Conservation (phyloP, 768 basidiomycete species). For the Lactarius pseudohatsudake region DNA sequence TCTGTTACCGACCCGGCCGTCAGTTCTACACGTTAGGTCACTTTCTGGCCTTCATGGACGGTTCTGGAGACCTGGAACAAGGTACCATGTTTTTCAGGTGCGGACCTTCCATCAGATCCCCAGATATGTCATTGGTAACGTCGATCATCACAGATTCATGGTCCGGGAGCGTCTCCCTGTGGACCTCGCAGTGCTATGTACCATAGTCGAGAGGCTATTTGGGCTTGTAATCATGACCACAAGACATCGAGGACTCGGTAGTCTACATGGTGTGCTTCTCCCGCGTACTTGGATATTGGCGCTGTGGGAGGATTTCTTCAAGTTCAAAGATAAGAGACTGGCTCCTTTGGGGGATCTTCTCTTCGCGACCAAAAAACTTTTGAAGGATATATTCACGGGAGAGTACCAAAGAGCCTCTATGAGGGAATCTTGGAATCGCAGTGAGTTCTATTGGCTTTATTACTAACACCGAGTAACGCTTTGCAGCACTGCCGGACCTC, state of each 20-base stretch:
- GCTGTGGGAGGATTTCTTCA: conserved; percentile 23
- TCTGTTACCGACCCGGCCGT: no score
- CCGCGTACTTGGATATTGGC: conserved; percentile 53
- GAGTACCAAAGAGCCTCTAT: conserved; percentile 9
- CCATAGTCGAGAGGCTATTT: conserved; percentile 50
- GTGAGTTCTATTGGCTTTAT: neutral
- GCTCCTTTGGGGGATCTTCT: neutral
- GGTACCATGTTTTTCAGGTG: conserved; percentile 39
- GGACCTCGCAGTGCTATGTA: conserved; percentile 50
- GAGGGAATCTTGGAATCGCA: neutral
- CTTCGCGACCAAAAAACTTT: neutral
- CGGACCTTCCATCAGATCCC: neutral
- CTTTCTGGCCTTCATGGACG: no score
- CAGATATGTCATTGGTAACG: neutral
- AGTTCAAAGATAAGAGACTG: neutral
- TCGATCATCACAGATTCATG: conserved; percentile 42
- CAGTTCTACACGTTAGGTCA: no score
- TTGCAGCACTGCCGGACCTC: neutral
- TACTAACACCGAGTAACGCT: neutral
- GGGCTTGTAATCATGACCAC: conserved; percentile 41
- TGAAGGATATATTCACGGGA: conserved; percentile 17
- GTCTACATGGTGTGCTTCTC: conserved; percentile 49
- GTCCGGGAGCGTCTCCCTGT: conserved; percentile 40
- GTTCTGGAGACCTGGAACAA: no score
- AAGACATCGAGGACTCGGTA: conserved; percentile 28